Conservation (phyloP, 2,329 filamentous ascomycete species). For the Tricladium varicosporioides region DNA sequence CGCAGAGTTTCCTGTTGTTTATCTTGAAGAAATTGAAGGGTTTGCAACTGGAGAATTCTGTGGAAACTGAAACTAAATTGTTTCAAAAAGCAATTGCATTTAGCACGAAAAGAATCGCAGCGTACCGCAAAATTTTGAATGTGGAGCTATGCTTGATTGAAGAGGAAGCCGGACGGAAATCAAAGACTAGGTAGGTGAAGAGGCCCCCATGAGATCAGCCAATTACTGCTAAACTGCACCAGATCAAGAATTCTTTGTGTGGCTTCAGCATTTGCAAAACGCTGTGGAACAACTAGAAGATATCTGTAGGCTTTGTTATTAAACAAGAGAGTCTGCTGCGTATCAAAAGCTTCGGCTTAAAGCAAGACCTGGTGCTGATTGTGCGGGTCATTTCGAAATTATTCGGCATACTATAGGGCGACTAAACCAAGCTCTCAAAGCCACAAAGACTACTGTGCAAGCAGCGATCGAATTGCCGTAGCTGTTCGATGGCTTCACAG, state of each 20-base stretch:
- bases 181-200: too few species aligned
- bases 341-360: not conserved
- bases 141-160: not conserved
- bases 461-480: constrained; percentile 32
- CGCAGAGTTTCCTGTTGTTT: not conserved
- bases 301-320: constrained; percentile 6
- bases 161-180: too few species aligned
- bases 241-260: too few species aligned
- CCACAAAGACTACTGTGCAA: constrained; percentile 38
- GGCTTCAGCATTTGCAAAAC: not conserved
- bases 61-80: not conserved
- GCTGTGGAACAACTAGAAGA: not conserved
- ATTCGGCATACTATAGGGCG: constrained; percentile 45
- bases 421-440: constrained; percentile 43
- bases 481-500: constrained; percentile 34
- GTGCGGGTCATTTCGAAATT: constrained; percentile 24
- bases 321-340: not conserved
- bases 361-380: not conserved
- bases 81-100: not conserved
- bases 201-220: too few species aligned
- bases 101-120: not conserved
- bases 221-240: too few species aligned
- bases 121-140: not conserved
- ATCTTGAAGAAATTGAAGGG: not conserved
- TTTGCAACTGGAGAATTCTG: not conserved